Base-by-base conservation (phyloP, 202 grass and related monocot genomes). In the Miscanthus sacchariflorus region DNA sequence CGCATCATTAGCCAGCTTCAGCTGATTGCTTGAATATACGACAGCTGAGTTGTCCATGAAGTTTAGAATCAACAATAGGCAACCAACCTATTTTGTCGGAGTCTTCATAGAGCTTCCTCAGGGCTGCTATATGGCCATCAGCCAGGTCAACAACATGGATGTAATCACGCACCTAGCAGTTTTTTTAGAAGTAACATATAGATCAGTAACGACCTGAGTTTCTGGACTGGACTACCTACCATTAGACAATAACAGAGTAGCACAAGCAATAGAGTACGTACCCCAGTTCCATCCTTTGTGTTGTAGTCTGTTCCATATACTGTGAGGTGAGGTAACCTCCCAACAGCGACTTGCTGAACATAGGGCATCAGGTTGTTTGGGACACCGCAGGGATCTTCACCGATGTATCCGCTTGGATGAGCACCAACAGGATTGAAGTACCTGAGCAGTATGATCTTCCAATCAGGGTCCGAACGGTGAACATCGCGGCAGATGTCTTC, bases 341-440 rank as follows among this genome's bases (percentile, higher is more conserved):
- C 97, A 10, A 99, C 96, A 8, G 94, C 94, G 21, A 99, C 91
- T 91, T 99, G 96, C 85, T 99, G 96, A 30, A 99, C 94, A 69
- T 92, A 99, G 11, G 96, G 96, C 96, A 99, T 99, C 39, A 99
- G 84, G 76, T 99, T 99, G 78, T 96, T 99, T 30, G 96, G 96
- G 83, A 95, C 81, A 6, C 96, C 96, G 1, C 68, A 79, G 10
- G 96, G 94, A 72, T 99, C 96, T 63, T 99, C 96, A 4, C 96
- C 96, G 19, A 99, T 96, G 85, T 82, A 78, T 50, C 96, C 94
- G 2, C 94, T 96, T 9, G 86, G 88, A 80, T 99, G 96, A 33
- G 96, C 94, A 17, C 96, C 94, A 7, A 99, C 96, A 36, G 96
- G 96, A 78, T 99, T 99, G 70, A 99, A 99, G 90, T 99, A 99